Evolutionary conservation across 768 basidiomycete species (phyloP), one percentile per base, ranked within the genome.

Genomic region (Ramaria rubella): DNA sequence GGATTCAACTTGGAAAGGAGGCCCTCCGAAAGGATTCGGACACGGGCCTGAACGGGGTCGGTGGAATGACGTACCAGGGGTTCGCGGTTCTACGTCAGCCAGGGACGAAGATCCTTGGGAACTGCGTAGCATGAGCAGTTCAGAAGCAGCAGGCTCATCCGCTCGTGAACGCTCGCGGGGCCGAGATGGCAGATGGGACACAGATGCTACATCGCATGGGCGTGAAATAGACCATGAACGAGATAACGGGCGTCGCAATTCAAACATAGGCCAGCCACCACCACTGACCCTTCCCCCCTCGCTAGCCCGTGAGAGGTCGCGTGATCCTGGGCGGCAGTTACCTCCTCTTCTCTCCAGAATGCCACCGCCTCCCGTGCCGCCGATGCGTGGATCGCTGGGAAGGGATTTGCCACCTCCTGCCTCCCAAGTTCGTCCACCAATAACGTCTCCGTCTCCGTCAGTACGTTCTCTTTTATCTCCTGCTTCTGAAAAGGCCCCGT

Each of bases 401-500:
- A 8, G 40, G 23, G 46, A 48, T 15, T 26, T 48, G 29, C 26
- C 46, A 30, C 46, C 46, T 14, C 26, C 23, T 24, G 21, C 24
- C 17, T 27, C 11, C 2, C 23, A 49, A 36, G 34, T 50, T 29
- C 58, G 58, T 12, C 24, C 30, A 51, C 23, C 57, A 7, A 59
- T 60, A 2, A 60, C 64, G 4, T 62, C 62, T 23, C 17, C 61
- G 7, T 38, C 64, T 11, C 50, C 60, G n/a, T 36, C 55, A 1
- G 19, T 31, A 2, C 30, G 46, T 1, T 33, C 64, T 17, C 42
- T 59, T 17, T 58, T 66, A n/a, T 40, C 62, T 1, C 58, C 64
- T 23, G 69, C 69, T 55, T 27, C 87, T 29, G 86, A 90, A 50
- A 81, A 81, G 51, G 79, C 74, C n/a, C 77, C 80, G 57, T 87